phyloP scores from a whole-genome alignment of 345 rosid genomes.

The Garcia nutans region DNA sequence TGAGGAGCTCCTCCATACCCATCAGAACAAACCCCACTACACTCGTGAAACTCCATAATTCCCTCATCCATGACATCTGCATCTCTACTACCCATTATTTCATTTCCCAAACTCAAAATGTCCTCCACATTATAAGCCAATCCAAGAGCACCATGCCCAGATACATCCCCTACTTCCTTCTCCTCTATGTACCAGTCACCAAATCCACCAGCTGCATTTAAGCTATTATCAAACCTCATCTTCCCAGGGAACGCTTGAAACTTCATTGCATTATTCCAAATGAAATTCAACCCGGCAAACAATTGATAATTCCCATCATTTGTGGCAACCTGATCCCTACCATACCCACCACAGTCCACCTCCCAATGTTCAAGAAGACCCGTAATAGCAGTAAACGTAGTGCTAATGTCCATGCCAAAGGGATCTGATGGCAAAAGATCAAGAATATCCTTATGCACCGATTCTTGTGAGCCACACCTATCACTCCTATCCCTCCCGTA shows the following conservation, averaged over 20 bases:
- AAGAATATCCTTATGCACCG: constrained; percentile 69
- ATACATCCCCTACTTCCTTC: constrained; percentile 29
- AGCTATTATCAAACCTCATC: constrained; percentile 26
- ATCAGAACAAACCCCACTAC: constrained; percentile 20
- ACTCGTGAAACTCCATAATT: constrained; percentile 27
- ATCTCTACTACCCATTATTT: constrained; percentile 9
- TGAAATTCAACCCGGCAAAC: constrained; percentile 70
- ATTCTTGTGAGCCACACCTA: constrained; percentile 55
- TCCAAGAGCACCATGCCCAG: constrained; percentile 18
- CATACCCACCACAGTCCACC: constrained; percentile 50
- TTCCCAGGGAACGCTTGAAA: constrained; percentile 53
- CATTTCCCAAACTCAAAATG: constrained; percentile 30
- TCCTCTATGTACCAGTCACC: constrained; percentile 25
- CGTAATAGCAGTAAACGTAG: constrained; percentile 73
- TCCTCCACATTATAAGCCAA: constrained; percentile 39
- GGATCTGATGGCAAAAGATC: constrained; percentile 95
- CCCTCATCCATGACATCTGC: constrained; percentile 20
- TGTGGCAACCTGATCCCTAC: constrained; percentile 40
- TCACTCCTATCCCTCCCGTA: constrained; percentile 55
- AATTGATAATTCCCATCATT: constrained; percentile 53
- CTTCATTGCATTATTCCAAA: constrained; percentile 80
- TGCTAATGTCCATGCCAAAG: constrained; percentile 81
- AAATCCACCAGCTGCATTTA: constrained; percentile 32
- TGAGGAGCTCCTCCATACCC: constrained; percentile 49
- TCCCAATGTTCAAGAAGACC: constrained; percentile 93